phyloP scores from a whole-genome alignment of 2,329 filamentous ascomycete species.

The Phaeomoniella chlamydospora region DNA sequence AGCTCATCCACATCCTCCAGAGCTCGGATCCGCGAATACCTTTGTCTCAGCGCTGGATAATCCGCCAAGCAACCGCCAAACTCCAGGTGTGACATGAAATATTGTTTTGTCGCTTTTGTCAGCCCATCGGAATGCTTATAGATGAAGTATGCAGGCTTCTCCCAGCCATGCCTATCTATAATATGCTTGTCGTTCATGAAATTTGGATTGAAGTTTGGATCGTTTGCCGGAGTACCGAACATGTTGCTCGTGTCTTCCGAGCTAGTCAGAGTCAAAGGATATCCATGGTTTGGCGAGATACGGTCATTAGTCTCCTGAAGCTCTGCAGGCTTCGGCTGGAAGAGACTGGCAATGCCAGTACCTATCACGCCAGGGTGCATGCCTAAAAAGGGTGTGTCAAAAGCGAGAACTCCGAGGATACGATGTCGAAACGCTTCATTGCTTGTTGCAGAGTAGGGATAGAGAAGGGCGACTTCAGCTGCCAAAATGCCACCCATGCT shows the following conservation, averaged over 20 bases:
- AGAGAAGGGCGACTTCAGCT: constrained; percentile 60
- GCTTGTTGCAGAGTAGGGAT: constrained; percentile 15
- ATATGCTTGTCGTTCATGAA: constrained; percentile 63
- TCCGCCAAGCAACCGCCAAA: constrained; percentile 73
- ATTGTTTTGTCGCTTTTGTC: constrained; percentile 53
- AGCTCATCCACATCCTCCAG: constrained; percentile 57
- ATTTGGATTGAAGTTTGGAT: constrained; percentile 58
- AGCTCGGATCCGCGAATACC: constrained; percentile 55
- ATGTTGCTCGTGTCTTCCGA: not conserved
- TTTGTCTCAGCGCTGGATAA: constrained; percentile 50
- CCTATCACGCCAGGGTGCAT: constrained; percentile 78
- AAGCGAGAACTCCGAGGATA: constrained; percentile 65
- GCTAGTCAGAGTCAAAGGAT: constrained; percentile 2
- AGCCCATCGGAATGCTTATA: constrained; percentile 67
- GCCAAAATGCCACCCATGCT: constrained; percentile 79
- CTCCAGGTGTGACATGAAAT: constrained; percentile 68
- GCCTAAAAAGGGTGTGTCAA: constrained; percentile 77
- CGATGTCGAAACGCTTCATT: constrained; percentile 46
- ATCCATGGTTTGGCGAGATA: not conserved
- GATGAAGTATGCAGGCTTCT: constrained; percentile 57
- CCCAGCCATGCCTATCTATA: constrained; percentile 49
- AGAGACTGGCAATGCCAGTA: constrained; percentile 68
- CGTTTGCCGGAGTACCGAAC: constrained; percentile 5
- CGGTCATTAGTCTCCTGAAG: constrained; percentile 8
- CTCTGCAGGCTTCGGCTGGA: constrained; percentile 28